Evolutionary conservation across 345 rosid genomes (phyloP), one percentile per base, ranked within the genome.

Genomic region (Rhodamnia rubescens): DNA sequence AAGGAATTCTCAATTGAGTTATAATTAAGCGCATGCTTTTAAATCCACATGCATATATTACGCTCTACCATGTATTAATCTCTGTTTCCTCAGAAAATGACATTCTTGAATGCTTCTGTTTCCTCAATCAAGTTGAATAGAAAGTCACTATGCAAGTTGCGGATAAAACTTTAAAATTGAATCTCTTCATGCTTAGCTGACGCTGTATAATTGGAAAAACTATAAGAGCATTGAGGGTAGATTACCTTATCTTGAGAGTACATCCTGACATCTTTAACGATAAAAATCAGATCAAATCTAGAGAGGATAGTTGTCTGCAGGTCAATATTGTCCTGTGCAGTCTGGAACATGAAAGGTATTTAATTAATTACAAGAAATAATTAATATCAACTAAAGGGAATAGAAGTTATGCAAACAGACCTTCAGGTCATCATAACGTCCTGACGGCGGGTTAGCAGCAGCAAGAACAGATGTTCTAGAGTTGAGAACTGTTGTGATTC

Each of bases 391-490:
- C 85, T 85, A 83, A 57, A 53, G 4, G 53, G 82, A 52, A 84
- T 26, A 64, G 7, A 36, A 80, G 78, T 22, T 24, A 59, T 82
- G 53, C 82, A 83, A 74, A 69, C 87, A 42, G 83, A 97, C 99
- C 97, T 96, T 97, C 52, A 96, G 98, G 91, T 97, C 99, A 90
- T 97, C 99, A 88, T 96, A 97, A 84, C 98, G 95, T 87, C 99
- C 98, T 81, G 98, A 95, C 74, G 99, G 98, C 56, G 98, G 99
- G 85, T 97, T 95, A 87, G 99, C 99, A 91, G 98, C 99, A 15
- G 98, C 98, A 86, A 97, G 98, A 82, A 96, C 98, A 42, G 99
- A 93, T 83, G 99, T 94, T 90, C 99, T 96, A 78, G 99, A 97
- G 90, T 95, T 97, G 51, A 97, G 95, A 84, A 97, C 98, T 10